phyloP scores from a whole-genome alignment of 768 basidiomycete species.

The Rhizopogon rudus region DNA sequence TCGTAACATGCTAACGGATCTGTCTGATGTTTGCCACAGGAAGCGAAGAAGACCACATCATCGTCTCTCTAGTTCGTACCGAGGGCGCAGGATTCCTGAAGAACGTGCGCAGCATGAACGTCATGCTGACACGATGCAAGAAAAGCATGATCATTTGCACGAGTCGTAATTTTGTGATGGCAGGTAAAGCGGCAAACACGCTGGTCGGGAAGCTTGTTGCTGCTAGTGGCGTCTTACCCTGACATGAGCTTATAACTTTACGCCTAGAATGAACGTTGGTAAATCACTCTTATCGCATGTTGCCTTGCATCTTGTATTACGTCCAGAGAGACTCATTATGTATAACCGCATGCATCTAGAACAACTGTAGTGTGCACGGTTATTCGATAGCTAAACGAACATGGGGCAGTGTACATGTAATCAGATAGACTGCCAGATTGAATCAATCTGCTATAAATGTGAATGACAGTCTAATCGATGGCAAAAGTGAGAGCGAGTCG shows the following conservation, averaged over 20 bases:
- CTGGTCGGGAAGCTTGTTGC: constrained; percentile 21
- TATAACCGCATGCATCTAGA: too few relatives aligned
- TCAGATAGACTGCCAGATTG: not conserved
- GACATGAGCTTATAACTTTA: not conserved
- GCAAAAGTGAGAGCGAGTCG: not conserved
- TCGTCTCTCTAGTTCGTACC: constrained; percentile 66
- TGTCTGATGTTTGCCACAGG: too few relatives aligned
- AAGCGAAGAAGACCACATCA: constrained; percentile 74
- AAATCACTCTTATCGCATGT: not conserved
- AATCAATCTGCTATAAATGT: not conserved
- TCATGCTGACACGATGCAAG: constrained; percentile 80
- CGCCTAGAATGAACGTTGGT: not conserved
- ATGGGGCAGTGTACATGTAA: not conserved
- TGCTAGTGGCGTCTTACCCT: not conserved
- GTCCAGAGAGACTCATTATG: too few relatives aligned
- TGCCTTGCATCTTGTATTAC: not conserved
- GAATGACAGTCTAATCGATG: too few relatives aligned
- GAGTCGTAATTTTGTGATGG: constrained; percentile 28
- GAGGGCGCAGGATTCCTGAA: constrained; percentile 57
- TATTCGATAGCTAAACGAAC: not conserved
- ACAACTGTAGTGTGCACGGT: too few relatives aligned
- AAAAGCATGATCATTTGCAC: constrained; percentile 69
- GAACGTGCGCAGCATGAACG: constrained; percentile 67
- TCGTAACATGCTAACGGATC: too few relatives aligned
- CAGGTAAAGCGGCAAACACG: constrained; percentile 11